Base-by-base conservation (phyloP, 352 stramenopile genomes). In the Globisporangium cystogenes region DNA sequence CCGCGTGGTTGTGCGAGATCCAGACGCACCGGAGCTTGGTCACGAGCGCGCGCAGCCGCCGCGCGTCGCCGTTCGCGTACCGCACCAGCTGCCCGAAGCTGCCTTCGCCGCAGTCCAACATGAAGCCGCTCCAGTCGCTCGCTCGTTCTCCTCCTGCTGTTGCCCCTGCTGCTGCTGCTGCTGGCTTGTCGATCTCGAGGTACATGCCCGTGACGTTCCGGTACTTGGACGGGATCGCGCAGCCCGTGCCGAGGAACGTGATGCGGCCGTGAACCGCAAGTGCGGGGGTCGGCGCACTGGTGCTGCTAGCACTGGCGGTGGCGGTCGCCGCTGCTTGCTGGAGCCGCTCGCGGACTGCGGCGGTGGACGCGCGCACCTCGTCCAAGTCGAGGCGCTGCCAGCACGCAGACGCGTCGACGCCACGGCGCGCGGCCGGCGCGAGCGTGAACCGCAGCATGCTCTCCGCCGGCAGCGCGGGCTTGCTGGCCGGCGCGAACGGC, bases 1-100 rank as follows among this genome's bases (percentile, higher is more conserved):
- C 96, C 0, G 96, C 95, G 67, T 99, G 96, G 49, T 96, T 97
- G 72, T 99, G 96, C 20, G 93, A 98, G 53, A 99, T 96, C 94
- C 94, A 99, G 48, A 98, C 81, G 54, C 94, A 96, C 49, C 94
- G 82, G 33, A 98, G 63, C 29, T 76, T 60, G 63, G 71, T 63
- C 10, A 93, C 63, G 27, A 87, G 86, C 21, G 71, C 64, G 11
- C 68, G 65, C 21, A 92, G 51, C 18, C 64, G 64, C 8, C 46
- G 43, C 7, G 46, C 29, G 21, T 90, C 69, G 1, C 79, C 80
- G 26, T 66, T 64, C 0, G 69, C 72, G 53, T 76, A 84, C 15
- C 76, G 73, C 20, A 75, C 85, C 24, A 99, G 59, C 68, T 99
- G 96, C 2, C 93, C 96, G 0, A 97, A 67, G 41, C 87, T 98